Evolutionary conservation across 805 yeast genomes (phyloP).

Genomic region (Kodamaea jinghongensis): DNA sequence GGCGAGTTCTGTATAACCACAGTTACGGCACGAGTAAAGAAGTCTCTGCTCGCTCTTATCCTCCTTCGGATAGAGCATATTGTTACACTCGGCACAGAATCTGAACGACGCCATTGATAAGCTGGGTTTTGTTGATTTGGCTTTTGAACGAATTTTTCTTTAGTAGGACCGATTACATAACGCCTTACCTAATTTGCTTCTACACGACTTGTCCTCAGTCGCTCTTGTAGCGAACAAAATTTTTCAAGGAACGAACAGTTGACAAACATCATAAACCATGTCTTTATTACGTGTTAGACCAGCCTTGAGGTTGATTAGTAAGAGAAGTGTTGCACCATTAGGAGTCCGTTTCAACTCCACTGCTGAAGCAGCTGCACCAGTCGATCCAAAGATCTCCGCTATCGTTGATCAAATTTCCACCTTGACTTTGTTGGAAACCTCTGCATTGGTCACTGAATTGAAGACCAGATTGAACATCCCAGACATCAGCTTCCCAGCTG

Average conservation of each 20-base stretch:
- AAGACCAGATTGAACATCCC: slow-evolving; percentile 85
- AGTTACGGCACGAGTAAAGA: slow-evolving; percentile 90
- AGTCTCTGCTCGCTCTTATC: slow-evolving; percentile 76
- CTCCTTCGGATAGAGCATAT: slow-evolving; percentile 96
- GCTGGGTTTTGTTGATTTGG: too few relatives aligned
- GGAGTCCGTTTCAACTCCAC: slow-evolving; percentile 49
- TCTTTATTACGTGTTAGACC: slow-evolving; percentile 40
- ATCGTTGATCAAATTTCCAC: slow-evolving; percentile 91
- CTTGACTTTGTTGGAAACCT: slow-evolving; percentile 89
- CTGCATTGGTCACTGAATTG: slow-evolving; percentile 77
- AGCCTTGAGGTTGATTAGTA: slow-evolving; percentile 30
- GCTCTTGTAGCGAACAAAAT: slow-evolving; percentile 2
- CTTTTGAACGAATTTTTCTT: background rate
- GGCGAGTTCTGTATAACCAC: slow-evolving; percentile 90
- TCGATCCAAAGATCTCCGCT: slow-evolving; percentile 81
- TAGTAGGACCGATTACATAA: background rate
- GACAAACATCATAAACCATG: slow-evolving; percentile 13
- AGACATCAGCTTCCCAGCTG: slow-evolving; percentile 84
- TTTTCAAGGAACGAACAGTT: slow-evolving; percentile 4
- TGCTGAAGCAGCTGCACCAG: slow-evolving; percentile 41
- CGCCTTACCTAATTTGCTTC: too few relatives aligned
- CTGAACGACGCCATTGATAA: slow-evolving; percentile 88
- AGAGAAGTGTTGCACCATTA: slow-evolving; percentile 21
- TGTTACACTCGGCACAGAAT: slow-evolving; percentile 95
- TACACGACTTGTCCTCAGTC: too few relatives aligned